Base-by-base conservation (phyloP, 768 basidiomycete species). In the Tubosaeta sp. region DNA sequence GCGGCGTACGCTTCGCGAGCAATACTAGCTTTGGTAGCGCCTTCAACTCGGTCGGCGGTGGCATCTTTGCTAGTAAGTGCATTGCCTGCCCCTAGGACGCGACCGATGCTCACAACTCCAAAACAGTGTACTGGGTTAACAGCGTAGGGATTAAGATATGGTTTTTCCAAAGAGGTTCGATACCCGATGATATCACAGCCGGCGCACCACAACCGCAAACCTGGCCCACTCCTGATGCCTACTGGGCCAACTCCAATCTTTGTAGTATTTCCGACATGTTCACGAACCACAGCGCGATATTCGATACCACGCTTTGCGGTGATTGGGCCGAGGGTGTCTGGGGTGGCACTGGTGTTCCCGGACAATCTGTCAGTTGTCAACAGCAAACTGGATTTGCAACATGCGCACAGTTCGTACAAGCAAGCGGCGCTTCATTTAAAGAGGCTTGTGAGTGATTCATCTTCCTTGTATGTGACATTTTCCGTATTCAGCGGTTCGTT, bases 281-380 rank as follows among this genome's bases (percentile, higher is more conserved):
- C 73, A 76, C 77, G 54, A 71, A 83, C 49, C 87, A 95, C 64
- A 78, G 77, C 38, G 81, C 76, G 31, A 90, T 94, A 61, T 90
- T 94, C 59, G 87, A 93, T 64, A 93, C 87, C 31, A 92, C 91
- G 18, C 73, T 94, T 46, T 91, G 90, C 59, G 93, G 93, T 52
- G 89, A 94, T 58, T 97, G 93, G 94, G 92, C 93, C 11, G 82
- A 84, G 43, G 72, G 71, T 41, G 86, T 81, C n/a, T 97, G 94
- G 94, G 72, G 69, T 44, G 54, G 60, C 21, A 69, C 84, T 44
- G 90, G 90, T 27, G 77, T 86, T 47, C 89, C 88, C 16, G 93
- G 93, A 46, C 93, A 94, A 71, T 82, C 81, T 16, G 80, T 87
- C 66, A 92, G 87, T 66, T 97, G 94, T 61, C 89, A 90, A 14